Conservation (phyloP, 192 early-diverging fungal species). For the Coemansia erecta region DNA sequence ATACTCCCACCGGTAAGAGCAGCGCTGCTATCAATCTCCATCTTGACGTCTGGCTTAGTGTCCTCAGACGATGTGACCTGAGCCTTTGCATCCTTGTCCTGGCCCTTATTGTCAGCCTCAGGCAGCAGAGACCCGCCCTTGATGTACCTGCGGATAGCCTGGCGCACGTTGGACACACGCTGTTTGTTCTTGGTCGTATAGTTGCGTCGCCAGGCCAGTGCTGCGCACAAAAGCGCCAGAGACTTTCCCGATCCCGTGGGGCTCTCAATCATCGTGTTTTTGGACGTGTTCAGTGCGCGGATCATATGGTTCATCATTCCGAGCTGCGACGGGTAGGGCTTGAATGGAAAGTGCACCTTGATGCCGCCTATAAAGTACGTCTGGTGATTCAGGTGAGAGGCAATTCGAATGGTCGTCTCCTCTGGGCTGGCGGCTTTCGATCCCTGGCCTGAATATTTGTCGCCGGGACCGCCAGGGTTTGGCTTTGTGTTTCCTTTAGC, state of each 20-base stretch:
- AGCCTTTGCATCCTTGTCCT: too few species aligned
- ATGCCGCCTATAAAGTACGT: conserved; percentile 54
- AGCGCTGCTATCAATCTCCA: too few species aligned
- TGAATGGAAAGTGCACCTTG: conserved; percentile 63
- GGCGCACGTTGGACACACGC: conserved; percentile 26
- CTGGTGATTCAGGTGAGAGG: conserved; percentile 1
- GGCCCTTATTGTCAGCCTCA: conserved; percentile 11
- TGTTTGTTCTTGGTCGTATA: conserved; percentile 44
- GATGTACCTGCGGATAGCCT: conserved; percentile 39
- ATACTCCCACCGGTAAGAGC: too few species aligned
- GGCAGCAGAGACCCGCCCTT: conserved; percentile 43
- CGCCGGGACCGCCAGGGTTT: too few species aligned
- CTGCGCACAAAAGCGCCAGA: conserved; percentile 66
- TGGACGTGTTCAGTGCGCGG: conserved; percentile 45
- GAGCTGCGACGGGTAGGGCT: conserved; percentile 65
- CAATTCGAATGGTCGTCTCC: conserved; percentile 8
- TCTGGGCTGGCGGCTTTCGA: background rate
- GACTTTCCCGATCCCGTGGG: conserved; percentile 82
- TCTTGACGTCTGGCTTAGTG: too few species aligned
- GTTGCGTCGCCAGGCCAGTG: conserved; percentile 62
- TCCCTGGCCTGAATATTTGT: too few species aligned
- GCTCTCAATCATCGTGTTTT: conserved; percentile 70
- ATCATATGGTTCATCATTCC: conserved; percentile 67
- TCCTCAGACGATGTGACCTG: too few species aligned
- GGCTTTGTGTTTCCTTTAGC: too few species aligned